Conservation (phyloP, 345 rosid genomes). For the Melastoma malabathricum region DNA sequence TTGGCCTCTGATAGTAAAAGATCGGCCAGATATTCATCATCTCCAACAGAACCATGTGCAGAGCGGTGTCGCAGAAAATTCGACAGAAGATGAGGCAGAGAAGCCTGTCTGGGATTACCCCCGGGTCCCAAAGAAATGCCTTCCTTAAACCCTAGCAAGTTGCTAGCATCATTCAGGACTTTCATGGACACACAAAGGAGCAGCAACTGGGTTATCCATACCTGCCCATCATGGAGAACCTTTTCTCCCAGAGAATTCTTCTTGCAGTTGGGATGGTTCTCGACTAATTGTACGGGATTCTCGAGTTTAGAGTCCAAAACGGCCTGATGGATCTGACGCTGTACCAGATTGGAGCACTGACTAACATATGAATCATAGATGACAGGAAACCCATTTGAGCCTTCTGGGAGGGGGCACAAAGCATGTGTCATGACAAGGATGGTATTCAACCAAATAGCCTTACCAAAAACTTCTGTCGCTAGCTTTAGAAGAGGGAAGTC, state of each 20-base stretch:
- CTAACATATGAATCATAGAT: slow-evolving; percentile 62
- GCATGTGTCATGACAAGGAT: slow-evolving; percentile 87
- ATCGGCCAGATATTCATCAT: slow-evolving; percentile 36
- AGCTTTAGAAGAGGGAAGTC: slow-evolving; percentile 72
- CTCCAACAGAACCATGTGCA: slow-evolving; percentile 30
- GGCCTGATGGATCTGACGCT: slow-evolving; percentile 59
- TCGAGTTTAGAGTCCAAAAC: slow-evolving; percentile 58
- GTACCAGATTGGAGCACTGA: slow-evolving; percentile 57
- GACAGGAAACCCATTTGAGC: slow-evolving; percentile 48
- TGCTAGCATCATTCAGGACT: slow-evolving; percentile 64
- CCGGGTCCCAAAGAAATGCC: slow-evolving; percentile 53
- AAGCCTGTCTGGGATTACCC: slow-evolving; percentile 39
- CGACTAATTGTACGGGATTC: slow-evolving; percentile 66
- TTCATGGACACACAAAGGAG: slow-evolving; percentile 56
- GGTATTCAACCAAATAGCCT: slow-evolving; percentile 77
- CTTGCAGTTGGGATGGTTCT: slow-evolving; percentile 64
- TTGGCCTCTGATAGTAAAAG: slow-evolving; percentile 34
- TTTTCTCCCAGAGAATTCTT: slow-evolving; percentile 56
- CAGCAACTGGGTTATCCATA: slow-evolving; percentile 69
- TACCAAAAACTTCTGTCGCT: slow-evolving; percentile 62
- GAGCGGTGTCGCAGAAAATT: slow-evolving; percentile 50
- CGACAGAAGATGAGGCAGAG: slow-evolving; percentile 87
- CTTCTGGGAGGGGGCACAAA: slow-evolving; percentile 53
- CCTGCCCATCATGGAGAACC: slow-evolving; percentile 74
- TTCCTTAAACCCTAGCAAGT: slow-evolving; percentile 44